Evolutionary conservation across 2,329 filamentous ascomycete genomes (phyloP), one percentile per base, ranked within the genome.

Genomic region (Cladobotryum protrusum): DNA sequence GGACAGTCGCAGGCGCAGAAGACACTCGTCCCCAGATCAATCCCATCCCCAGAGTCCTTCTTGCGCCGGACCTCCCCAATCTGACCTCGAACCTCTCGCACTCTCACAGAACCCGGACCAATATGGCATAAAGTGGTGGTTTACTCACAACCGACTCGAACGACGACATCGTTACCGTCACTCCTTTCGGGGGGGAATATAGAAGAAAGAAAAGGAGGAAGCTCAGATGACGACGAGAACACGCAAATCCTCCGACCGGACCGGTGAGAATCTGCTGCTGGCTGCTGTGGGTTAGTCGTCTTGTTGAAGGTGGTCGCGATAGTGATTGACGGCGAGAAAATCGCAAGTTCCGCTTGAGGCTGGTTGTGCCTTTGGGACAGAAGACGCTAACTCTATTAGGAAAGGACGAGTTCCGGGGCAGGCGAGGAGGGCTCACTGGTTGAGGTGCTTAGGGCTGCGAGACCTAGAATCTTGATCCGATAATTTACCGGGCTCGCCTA

Each of bases 131-230:
- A 43, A 29, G 35, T 53, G 46, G 45, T 50, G 56, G 52, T 49
- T 29, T 66, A 85, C 82, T 84, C 75, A 85, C 82, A 77, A 83
- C 81, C 72, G 74, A 70, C 77, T 85, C 82, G 74, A 85, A 85
- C 67, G 77, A 79, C 71, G 81, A 84, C 81, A 85, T 84, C 70
- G 76, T 80, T 63, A 59, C 24, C 61, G 65, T 71, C 67, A 68
- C 61, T 63, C 64, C 58, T 61, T 55, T 55, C 57, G 59, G 54
- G 61, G 59, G 55, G 55, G 60, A 61, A 61, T 56, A 56, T 47
- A 58, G 56, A 58, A 55, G 48, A 57, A 57, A 55, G 59, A 56
- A 61, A 61, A 64, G 64, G 62, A 62, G 59, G 58, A 61, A 61
- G 64, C 59, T 66, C 61, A 62, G 58, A 62, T 57, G 60, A 63